Conservation (phyloP, 208 protist genomes). For the Trypanosoma congolense region DNA sequence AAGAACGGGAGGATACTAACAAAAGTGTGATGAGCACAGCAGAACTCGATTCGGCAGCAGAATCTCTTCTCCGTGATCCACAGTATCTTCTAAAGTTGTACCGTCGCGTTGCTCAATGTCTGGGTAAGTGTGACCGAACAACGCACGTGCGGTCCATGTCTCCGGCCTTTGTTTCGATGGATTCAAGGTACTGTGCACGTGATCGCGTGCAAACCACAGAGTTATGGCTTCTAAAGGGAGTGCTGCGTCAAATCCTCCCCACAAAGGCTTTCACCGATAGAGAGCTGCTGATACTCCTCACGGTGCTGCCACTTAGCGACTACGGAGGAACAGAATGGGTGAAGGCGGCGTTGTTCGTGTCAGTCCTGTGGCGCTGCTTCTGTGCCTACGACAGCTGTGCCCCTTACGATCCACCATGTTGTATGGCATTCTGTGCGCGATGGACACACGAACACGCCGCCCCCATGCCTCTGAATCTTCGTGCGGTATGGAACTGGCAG, state of each 20-base stretch:
- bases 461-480: slow-evolving; percentile 12
- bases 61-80: slow-evolving; percentile 31
- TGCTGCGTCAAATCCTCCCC: slow-evolving; percentile 47
- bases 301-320: slow-evolving; percentile 35
- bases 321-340: slow-evolving; percentile 7
- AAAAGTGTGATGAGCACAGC: slow-evolving; percentile 5
- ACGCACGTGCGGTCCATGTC: slow-evolving; percentile 13
- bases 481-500: slow-evolving; percentile 9
- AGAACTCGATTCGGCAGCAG: slow-evolving; percentile 21
- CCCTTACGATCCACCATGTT: slow-evolving; percentile 10
- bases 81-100: slow-evolving; percentile 48
- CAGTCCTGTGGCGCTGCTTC: slow-evolving; percentile 17
- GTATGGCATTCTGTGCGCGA: slow-evolving; percentile 3
- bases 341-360: neutral
- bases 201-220: slow-evolving; percentile 11
- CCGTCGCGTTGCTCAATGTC: slow-evolving; percentile 32
- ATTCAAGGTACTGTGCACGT: slow-evolving; percentile 22
- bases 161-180: slow-evolving; percentile 21
- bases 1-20: neutral
- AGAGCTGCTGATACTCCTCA: slow-evolving; percentile 51
- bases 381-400: slow-evolving; percentile 13
- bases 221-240: slow-evolving; percentile 13
- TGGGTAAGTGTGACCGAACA: slow-evolving; percentile 23
- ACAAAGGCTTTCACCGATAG: slow-evolving; percentile 26
- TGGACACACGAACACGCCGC: slow-evolving; percentile 4